Evolutionary conservation across 1,139 yeast genomes (phyloP).

Genomic region (Debaryomycetaceae sp.): DNA sequence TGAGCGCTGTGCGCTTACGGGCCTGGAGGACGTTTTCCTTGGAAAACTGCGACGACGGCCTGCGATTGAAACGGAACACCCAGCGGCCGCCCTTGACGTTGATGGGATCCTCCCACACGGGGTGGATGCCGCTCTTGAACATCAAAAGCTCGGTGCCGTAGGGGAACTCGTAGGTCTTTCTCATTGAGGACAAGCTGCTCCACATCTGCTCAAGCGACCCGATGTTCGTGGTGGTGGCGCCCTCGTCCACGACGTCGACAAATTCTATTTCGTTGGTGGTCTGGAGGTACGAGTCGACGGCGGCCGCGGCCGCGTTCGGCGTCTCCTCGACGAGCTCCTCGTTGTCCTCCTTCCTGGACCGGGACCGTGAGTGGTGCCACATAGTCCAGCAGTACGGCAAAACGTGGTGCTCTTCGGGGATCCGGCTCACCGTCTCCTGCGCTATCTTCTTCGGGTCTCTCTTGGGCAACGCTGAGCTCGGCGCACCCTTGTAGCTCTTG

Average conservation of each 20-base stretch:
- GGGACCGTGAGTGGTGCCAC: slow-evolving; percentile 43
- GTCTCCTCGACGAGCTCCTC: slow-evolving; percentile 12
- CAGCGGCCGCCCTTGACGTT: slow-evolving; percentile 66
- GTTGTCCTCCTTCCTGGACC: slow-evolving; percentile 17
- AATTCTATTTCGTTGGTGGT: slow-evolving; percentile 40
- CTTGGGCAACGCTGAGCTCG: slow-evolving; percentile 28
- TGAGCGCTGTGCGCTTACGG: slow-evolving; percentile 38
- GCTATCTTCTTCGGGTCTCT: slow-evolving; percentile 33
- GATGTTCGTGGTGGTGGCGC: slow-evolving; percentile 29
- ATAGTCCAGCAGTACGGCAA: slow-evolving; percentile 50
- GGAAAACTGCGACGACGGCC: slow-evolving; percentile 12
- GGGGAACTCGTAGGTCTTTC: slow-evolving; percentile 45
- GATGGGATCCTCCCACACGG: slow-evolving; percentile 71
- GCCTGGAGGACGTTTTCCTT: slow-evolving; percentile 16
- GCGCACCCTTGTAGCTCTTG: slow-evolving; percentile 10
- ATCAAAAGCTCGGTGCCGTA: slow-evolving; percentile 58
- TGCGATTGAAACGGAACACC: slow-evolving; percentile 51
- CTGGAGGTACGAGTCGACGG: slow-evolving; percentile 41
- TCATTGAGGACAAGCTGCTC: slow-evolving; percentile 47
- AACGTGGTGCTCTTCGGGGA: slow-evolving; percentile 34
- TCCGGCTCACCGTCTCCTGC: slow-evolving; percentile 26
- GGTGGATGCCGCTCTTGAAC: slow-evolving; percentile 62
- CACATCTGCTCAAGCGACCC: slow-evolving; percentile 64
- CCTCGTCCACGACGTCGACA: slow-evolving; percentile 15
- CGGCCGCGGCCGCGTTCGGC: slow-evolving; percentile 11